These are phyloP conservation scores for Mycena olivaceomarginata DNA, from an alignment of 768 basidiomycete genomes.

Conservation along the genomic window DNA sequence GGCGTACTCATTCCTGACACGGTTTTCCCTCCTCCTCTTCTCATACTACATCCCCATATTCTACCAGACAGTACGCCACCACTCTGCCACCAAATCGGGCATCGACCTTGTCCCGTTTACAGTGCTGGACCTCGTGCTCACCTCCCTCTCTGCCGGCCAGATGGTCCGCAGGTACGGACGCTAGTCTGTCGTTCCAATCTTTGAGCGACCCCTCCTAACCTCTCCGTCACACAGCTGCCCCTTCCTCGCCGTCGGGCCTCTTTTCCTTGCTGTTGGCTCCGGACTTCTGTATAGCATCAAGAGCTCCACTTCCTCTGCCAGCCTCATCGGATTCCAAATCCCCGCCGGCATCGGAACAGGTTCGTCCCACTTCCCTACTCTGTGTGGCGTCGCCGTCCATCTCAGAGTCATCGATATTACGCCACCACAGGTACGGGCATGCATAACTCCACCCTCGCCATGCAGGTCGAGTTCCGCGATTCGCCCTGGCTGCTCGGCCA, in stretches of 20 bases:
- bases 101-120: neutral
- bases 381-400: no score
- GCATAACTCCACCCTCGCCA: no score
- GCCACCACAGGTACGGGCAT: no score
- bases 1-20: neutral
- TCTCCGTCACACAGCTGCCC: neutral
- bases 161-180: neutral
- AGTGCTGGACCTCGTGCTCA: neutral
- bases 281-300: no score
- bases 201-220: neutral
- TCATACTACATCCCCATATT: neutral
- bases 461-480: no score
- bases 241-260: neutral
- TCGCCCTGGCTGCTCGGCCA: no score
- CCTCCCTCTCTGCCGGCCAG: neutral
- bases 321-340: no score
- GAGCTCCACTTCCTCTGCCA: no score
- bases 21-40: neutral
- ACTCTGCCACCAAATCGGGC: neutral
- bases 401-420: no score
- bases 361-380: no score
- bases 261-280: neutral
- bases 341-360: no score
- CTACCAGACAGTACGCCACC: neutral
- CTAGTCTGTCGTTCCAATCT: neutral